Base-by-base conservation (phyloP, 225 moss, liverwort and hornwort species). In the Climacium dendroides region DNA sequence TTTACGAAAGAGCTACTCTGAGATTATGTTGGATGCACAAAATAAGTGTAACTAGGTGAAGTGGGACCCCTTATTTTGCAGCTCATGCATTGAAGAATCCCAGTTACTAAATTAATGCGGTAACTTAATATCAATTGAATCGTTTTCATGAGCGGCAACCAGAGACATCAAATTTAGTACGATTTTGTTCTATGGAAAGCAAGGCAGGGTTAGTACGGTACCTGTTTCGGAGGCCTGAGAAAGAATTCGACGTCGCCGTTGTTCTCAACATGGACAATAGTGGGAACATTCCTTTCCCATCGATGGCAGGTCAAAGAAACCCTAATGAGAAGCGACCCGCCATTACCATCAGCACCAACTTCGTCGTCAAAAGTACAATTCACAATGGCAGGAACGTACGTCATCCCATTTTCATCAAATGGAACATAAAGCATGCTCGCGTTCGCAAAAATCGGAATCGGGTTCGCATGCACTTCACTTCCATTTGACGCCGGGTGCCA, bases 331-430 rank as follows among this genome's bases (percentile, higher is more conserved):
- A 90, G 89, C 58, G 84, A 80, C 72, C 91, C 92, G 52, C 91
- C 92, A 9, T 81, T 11, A 12, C 90, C 93, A 58, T 89, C 90
- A 28, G 65, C 83, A 37, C 93, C 94, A 18, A 94, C 86, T 16
- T 91, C 86, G 37, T 90, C 85, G 52, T 48, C 30, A 72, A 94
- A 94, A 11, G 92, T 90, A 86, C 93, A 94, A 66, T 94, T 94
- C 60, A 89, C 94, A 41, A 91, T 85, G 30, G 92, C 89, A 30
- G 91, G 86, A 75, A 89, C 93, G 39, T 94, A 93, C 19, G 91
- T 92, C 92, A 88, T 86, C 50, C 62, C 69, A n/a, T 94, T 92
- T 80, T 93, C 94, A 69, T 93, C 94, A 35, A 89, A 91, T 59
- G 30, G 18, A 52, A 89, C 67, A 41, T 93, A 92, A n/a, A 87